Evolutionary conservation across 2,329 filamentous ascomycete species (phyloP).

Genomic region (Plenodomus lindquistii): DNA sequence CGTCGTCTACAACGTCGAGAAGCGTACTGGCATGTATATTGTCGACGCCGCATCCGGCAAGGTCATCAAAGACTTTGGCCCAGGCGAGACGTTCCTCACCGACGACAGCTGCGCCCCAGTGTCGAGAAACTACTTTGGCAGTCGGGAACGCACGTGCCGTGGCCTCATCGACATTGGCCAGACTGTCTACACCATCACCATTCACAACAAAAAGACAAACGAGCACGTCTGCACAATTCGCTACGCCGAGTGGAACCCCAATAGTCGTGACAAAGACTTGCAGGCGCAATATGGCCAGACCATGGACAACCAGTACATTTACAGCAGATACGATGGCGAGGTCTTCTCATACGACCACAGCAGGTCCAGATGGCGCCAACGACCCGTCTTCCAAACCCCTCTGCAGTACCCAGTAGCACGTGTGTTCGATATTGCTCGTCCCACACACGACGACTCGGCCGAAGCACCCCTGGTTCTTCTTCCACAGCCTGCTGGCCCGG

Average conservation of each 20-base stretch:
- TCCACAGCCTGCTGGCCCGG: constrained; percentile 76
- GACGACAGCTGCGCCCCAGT: constrained; percentile 75
- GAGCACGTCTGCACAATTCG: constrained; percentile 83
- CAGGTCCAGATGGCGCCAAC: constrained; percentile 40
- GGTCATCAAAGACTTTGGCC: constrained; percentile 82
- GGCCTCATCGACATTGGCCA: constrained; percentile 79
- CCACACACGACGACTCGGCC: constrained; percentile 65
- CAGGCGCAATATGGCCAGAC: constrained; percentile 78
- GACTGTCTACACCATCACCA: constrained; percentile 86
- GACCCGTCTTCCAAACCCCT: constrained; percentile 55
- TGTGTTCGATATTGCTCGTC: constrained; percentile 85
- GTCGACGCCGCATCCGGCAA: constrained; percentile 84
- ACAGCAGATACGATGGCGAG: constrained; percentile 81
- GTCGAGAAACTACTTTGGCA: constrained; percentile 58
- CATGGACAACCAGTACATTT: constrained; percentile 87
- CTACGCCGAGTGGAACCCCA: constrained; percentile 93
- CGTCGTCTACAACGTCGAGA: constrained; percentile 87
- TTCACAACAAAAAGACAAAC: constrained; percentile 74
- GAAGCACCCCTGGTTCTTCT: constrained; percentile 81
- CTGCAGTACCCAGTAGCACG: constrained; percentile 79
- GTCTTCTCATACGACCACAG: constrained; percentile 79
- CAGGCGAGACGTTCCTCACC: constrained; percentile 69
- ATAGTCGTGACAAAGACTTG: constrained; percentile 86
- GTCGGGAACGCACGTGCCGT: constrained; percentile 66
- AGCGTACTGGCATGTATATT: constrained; percentile 86